phyloP scores from a whole-genome alignment of 495 filamentous ascomycete genomes.

The Penicillium psychrofluorescens region DNA sequence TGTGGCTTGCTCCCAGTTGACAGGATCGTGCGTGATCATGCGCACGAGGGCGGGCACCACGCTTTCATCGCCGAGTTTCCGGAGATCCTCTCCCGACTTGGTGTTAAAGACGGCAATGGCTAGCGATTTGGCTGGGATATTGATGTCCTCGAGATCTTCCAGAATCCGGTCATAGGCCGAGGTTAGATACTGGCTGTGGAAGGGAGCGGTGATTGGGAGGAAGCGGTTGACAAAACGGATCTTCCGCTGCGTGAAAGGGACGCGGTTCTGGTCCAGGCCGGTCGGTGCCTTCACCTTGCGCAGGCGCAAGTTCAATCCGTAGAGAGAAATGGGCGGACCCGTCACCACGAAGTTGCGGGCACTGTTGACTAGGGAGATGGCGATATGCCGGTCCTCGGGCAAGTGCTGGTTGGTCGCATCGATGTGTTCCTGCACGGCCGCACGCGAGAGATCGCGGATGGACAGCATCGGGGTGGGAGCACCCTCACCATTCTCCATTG shows the following conservation, averaged over 20 bases:
- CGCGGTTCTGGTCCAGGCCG: slow-evolving; percentile 88
- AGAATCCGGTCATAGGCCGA: slow-evolving; percentile 71
- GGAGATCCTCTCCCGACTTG: slow-evolving; percentile 73
- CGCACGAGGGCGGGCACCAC: slow-evolving; percentile 78
- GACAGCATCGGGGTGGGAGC: slow-evolving; percentile 95
- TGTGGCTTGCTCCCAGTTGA: slow-evolving; percentile 93
- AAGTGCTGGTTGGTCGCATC: slow-evolving; percentile 94
- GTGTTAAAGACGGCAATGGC: slow-evolving; percentile 84
- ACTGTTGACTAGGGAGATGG: slow-evolving; percentile 93
- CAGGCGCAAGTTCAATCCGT: slow-evolving; percentile 87
- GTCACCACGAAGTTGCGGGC: slow-evolving; percentile 95
- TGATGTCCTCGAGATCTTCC: slow-evolving; percentile 77
- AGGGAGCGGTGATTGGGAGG: slow-evolving; percentile 93
- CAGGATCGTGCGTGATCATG: slow-evolving; percentile 87
- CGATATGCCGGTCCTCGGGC: slow-evolving; percentile 84
- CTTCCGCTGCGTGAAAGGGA: slow-evolving; percentile 92
- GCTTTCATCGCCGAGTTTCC: slow-evolving; percentile 51
- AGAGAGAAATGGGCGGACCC: slow-evolving; percentile 89
- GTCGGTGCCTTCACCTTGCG: slow-evolving; percentile 96
- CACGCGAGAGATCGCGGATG: slow-evolving; percentile 80
- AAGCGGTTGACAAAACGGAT: slow-evolving; percentile 95
- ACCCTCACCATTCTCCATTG: slow-evolving; percentile 88
- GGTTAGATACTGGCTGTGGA: slow-evolving; percentile 89
- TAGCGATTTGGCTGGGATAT: slow-evolving; percentile 59
- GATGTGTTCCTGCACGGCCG: slow-evolving; percentile 87